Percentiles rank a stretch among this genome's conserved stretches.
phyloP scores from a whole-genome alignment of 208 protist species.

The Trichomonas vaginalis region DNA sequence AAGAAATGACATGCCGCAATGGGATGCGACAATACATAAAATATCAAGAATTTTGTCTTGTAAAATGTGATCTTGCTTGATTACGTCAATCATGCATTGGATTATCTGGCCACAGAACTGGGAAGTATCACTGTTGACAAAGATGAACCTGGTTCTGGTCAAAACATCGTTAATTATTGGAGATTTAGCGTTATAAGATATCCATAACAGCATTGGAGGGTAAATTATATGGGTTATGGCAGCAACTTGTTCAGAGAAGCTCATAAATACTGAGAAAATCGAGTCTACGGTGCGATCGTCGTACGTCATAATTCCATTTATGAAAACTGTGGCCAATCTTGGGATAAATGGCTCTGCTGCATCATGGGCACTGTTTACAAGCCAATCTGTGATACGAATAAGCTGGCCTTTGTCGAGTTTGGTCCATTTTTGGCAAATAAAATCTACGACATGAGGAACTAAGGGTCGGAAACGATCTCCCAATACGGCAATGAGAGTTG shows the following conservation, averaged over 20 bases:
- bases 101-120: not conserved
- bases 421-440: not conserved
- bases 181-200: not conserved
- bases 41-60: not conserved
- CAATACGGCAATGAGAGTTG: not conserved
- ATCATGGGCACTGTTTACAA: not conserved
- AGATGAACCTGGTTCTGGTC: not conserved
- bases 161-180: not conserved
- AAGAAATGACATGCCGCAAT: not conserved
- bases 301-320: not conserved
- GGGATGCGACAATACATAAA: not conserved
- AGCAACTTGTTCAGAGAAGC: not conserved
- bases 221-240: not conserved
- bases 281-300: not conserved
- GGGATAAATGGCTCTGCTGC: not conserved
- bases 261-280: not conserved
- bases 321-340: not conserved
- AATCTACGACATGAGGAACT: not conserved
- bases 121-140: not conserved
- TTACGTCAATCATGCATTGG: not conserved
- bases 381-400: not conserved
- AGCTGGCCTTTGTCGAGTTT: not conserved
- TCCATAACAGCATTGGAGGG: not conserved
- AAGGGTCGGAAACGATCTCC: not conserved
- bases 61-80: not conserved